A percentile compares a stretch with the other conserved stretches of the same genome.
These are phyloP conservation scores for Talaromyces stipitatus DNA, from an alignment of 495 filamentous ascomycete species.

Conservation along the genomic window DNA sequence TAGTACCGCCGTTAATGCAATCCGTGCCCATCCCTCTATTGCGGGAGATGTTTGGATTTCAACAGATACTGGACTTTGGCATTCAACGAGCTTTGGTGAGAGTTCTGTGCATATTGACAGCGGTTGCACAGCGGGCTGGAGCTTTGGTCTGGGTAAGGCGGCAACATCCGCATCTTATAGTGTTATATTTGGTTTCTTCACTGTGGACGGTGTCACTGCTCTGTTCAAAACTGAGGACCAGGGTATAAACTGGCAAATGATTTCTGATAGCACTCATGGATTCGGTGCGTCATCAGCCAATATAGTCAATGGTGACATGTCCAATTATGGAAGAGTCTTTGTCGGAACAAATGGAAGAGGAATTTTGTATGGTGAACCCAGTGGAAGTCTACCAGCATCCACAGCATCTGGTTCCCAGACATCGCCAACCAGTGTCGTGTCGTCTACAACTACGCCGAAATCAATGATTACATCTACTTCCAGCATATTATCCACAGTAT, in stretches of 20 bases:
- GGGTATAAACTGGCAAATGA: constrained; percentile 42
- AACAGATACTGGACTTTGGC: constrained; percentile 46
- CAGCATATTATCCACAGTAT: neutral
- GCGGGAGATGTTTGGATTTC: constrained; percentile 47
- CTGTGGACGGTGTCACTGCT: constrained; percentile 30
- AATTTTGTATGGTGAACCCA: constrained; percentile 35
- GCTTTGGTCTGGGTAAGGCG: constrained; percentile 34
- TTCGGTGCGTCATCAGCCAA: constrained; percentile 42
- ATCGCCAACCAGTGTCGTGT: neutral
- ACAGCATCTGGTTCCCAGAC: neutral
- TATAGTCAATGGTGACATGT: constrained; percentile 38
- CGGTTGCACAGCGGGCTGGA: constrained; percentile 29
- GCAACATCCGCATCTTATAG: constrained; percentile 24
- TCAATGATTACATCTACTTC: neutral
- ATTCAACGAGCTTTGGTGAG: constrained; percentile 38
- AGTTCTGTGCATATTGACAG: constrained; percentile 31
- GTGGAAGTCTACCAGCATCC: neutral
- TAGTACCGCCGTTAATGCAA: constrained; percentile 30
- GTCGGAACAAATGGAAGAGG: constrained; percentile 53
- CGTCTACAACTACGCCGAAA: neutral
- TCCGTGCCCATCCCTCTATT: constrained; percentile 39
- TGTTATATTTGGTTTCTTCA: constrained; percentile 41
- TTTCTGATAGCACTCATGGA: constrained; percentile 42
- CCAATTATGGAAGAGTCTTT: constrained; percentile 42
- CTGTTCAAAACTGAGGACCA: constrained; percentile 42